Conservation (phyloP, 768 basidiomycete genomes). For the Boletus rubropictus region DNA sequence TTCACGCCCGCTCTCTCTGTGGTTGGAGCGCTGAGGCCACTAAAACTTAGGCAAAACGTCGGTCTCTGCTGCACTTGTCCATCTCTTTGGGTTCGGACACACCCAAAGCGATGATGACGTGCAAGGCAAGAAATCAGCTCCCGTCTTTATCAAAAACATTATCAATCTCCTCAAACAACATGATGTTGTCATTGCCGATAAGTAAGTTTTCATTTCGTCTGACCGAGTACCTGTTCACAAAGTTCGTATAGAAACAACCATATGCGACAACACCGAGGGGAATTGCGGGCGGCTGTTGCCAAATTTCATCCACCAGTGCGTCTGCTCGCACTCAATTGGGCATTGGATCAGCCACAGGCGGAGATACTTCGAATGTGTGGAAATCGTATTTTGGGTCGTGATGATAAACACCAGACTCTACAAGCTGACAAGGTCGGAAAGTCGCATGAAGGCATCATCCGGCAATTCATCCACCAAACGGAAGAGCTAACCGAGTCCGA, state of each 20-base stretch:
- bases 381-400: conserved; percentile 68
- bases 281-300: conserved; percentile 52
- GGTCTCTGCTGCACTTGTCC: conserved; percentile 68
- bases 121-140: conserved; percentile 63
- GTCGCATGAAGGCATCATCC: conserved; percentile 75
- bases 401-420: conserved; percentile 81
- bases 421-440: conserved; percentile 47
- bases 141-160: conserved; percentile 71
- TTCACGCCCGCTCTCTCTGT: neutral
- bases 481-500: conserved; percentile 59
- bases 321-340: conserved; percentile 80
- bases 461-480: conserved; percentile 63
- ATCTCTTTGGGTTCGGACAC: conserved; percentile 84
- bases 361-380: conserved; percentile 71
- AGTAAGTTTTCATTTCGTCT: conserved; percentile 42
- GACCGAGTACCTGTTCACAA: neutral
- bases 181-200: conserved; percentile 88
- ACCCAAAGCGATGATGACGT: conserved; percentile 95
- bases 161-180: conserved; percentile 49
- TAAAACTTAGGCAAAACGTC: conserved; percentile 74
- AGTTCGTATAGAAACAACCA: conserved; percentile 76
- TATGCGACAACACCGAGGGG: conserved; percentile 66
- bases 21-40: neutral
- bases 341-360: conserved; percentile 48
- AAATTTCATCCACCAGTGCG: conserved; percentile 51